Evolutionary conservation across 202 grass and related monocot genomes (phyloP).

Genomic region (Panicum hallii): DNA sequence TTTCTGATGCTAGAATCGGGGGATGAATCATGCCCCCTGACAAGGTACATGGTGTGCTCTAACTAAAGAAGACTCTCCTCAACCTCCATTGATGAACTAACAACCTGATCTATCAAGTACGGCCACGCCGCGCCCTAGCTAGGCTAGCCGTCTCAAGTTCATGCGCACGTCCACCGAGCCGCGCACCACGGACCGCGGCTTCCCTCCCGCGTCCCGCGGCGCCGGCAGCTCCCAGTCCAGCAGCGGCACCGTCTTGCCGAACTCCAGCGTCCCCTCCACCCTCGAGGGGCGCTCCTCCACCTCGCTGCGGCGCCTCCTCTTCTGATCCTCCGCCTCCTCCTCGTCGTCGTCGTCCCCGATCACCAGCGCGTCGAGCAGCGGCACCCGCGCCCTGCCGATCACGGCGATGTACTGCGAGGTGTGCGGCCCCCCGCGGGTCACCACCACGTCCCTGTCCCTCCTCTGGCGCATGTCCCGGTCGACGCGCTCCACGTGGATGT

Average conservation of each 20-base stretch:
- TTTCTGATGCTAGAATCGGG: too few relatives aligned
- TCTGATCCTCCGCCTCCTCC: too few relatives aligned
- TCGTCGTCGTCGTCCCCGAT: neutral
- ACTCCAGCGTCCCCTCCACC: conserved; percentile 25
- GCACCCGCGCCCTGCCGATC: conserved; percentile 25
- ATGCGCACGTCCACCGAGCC: neutral
- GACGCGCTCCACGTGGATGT: conserved; percentile 24
- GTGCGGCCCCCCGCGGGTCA: conserved; percentile 46
- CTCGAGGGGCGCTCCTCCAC: too few relatives aligned
- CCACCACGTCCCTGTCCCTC: neutral
- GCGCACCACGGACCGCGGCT: neutral
- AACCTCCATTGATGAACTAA: too few relatives aligned
- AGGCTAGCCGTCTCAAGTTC: neutral
- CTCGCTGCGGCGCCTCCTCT: neutral
- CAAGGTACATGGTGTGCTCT: too few relatives aligned
- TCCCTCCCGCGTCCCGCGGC: neutral
- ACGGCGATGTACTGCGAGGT: conserved; percentile 29
- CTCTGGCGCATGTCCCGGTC: neutral
- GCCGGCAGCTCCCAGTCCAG: neutral
- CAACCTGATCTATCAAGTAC: too few relatives aligned
- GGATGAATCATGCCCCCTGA: too few relatives aligned
- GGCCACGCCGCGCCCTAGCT: too few relatives aligned
- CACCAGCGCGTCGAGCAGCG: conserved; percentile 38
- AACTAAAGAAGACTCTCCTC: too few relatives aligned
- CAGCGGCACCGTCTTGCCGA: conserved; percentile 33